Evolutionary conservation across 257 asterid species (phyloP), one percentile per base, ranked within the genome.

Genomic region (Nemophila menziesii): DNA sequence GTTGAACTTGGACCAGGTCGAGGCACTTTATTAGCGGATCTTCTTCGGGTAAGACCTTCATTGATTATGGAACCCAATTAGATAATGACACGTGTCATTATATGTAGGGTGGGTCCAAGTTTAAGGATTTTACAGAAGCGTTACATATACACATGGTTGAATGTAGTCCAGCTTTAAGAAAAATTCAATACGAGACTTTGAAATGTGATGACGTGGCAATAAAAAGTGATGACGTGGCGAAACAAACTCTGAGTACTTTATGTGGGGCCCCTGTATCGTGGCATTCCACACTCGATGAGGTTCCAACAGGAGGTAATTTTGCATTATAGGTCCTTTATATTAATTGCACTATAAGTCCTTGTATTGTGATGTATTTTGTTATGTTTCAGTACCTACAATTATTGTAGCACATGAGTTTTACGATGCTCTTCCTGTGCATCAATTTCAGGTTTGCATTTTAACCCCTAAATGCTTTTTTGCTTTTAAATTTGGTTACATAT

Each of bases 1-100:
- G 90, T 89, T 46, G 98, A 89, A 74, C 85, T 89, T 21, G 98
- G 98, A 66, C 98, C 98, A 8, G 98, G 98, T 41, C 68, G 98
- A 72, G 98, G 98, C 63, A 89, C 96, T 41, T 93, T 89, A 36
- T 50, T 85, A 63, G 96, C 93, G 11, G 98, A 89, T 75, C 94
- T 89, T 72, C 76, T 89, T 33, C 84, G 94, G 27, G 98, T 89
- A 89, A 54, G 66, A 4, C 2, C 33, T 8, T 50, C 7, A n/a
- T 17, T 15, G 11, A 3, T 40, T 49, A 11, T 19, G 20, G n/a
- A n/a, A n/a, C n/a, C n/a, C n/a, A n/a, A 29, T 39, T 27, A 23
- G 44, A 44, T 52, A 45, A 46, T 22, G 46, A 52, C 33, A 20
- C 23, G 40, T 40, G 49, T 22, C 23, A 54, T 39, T 11, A 9